Base-by-base conservation (phyloP, 2,329 filamentous ascomycete species). In the Dactylellina leptospora region DNA sequence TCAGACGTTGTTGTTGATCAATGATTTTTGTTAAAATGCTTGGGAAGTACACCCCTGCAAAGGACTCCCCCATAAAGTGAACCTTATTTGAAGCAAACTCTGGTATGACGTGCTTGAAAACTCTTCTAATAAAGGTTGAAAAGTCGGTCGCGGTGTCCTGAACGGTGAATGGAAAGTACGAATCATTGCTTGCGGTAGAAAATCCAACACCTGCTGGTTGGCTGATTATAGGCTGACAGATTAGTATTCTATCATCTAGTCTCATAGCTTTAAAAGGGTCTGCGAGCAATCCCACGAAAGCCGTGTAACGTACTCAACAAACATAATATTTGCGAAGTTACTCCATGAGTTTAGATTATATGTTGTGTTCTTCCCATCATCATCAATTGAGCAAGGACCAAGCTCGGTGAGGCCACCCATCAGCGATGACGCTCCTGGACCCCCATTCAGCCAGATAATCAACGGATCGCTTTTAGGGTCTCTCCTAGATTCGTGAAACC, bases 401-500 rank as follows among this genome's bases (percentile, higher is more conserved):
- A 99, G 90, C 83, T 99, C 95, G 83, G 97, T 89, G 87, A 99
- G 97, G 61, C 97, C 88, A 74, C 95, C 95, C 75, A 93, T 97
- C 78, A 99, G 84, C 55, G 93, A 97, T 18, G 93, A 97, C 84
- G 93, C 97, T 77, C 95, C 95, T 45, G 95, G 95, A 76, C 95
- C 95, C 76, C 95, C 95, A 78, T 97, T 97, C 78, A 97, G 85
- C 88, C 93, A 96, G 75, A 97, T 86, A 59, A 97, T 88, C 50
- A 97, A 92, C 51, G 95, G 95, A 80, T 97, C 95, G 79, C 95
- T 97, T 86, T 93, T 87, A 76, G 95, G 95, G 81, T 97, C 92
- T 78, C 97, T 97, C 78, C 95, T 90, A 58, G 93, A 97, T 83
- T 99, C 95, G 77, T 99, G 97, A 87, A 99, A 99, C 95, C 92